phyloP scores from a whole-genome alignment of 352 stramenopile species.

The Pythium coloratum region DNA sequence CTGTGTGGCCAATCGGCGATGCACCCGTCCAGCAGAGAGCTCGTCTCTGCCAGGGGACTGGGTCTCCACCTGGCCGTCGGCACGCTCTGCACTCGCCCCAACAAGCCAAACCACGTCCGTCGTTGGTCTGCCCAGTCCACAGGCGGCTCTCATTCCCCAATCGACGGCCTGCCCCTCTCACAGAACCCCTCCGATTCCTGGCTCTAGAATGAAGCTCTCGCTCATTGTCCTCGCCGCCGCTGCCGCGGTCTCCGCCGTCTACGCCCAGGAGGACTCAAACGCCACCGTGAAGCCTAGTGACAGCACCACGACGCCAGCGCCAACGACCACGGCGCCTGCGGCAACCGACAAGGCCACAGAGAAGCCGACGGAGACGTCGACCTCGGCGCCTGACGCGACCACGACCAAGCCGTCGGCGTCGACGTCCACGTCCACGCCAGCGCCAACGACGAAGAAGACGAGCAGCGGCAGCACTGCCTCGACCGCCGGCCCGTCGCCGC shows the following conservation, averaged over 20 bases:
- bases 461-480: background rate
- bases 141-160: background rate
- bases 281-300: background rate
- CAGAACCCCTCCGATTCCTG: background rate
- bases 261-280: background rate
- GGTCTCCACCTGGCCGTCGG: no score
- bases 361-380: background rate
- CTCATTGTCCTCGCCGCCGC: conserved; percentile 6
- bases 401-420: background rate
- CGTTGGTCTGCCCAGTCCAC: no score
- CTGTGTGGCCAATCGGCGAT: background rate
- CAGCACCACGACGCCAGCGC: background rate
- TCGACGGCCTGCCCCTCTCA: background rate
- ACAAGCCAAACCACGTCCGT: no score
- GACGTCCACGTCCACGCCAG: background rate
- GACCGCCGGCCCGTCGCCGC: background rate
- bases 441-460: conserved; percentile 4
- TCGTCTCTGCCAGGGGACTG: background rate
- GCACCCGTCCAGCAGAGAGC: background rate
- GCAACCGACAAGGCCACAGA: conserved; percentile 3
- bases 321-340: background rate
- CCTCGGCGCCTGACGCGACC: background rate
- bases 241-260: conserved; percentile 3
- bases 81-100: background rate
- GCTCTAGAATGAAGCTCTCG: conserved; percentile 10